Evolutionary conservation across 2,329 filamentous ascomycete species (phyloP).

Genomic region (Beauveria varroae): DNA sequence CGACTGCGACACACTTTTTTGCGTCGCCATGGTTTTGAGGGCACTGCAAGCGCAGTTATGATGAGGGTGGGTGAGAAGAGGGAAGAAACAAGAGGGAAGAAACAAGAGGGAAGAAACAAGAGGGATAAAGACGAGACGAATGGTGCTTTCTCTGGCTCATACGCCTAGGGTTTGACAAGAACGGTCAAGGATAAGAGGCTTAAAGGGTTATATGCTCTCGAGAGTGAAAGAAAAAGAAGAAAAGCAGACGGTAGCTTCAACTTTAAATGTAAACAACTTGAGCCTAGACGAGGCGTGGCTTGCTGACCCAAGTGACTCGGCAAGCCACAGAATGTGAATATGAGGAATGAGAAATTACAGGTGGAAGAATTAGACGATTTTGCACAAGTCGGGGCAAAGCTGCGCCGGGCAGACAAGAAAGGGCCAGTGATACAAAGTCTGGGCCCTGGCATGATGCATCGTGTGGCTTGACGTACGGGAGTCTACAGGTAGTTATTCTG

Average conservation of each 20-base stretch:
- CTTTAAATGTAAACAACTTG: no score
- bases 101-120: not conserved
- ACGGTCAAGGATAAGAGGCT: no score
- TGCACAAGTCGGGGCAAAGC: not conserved
- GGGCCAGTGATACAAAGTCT: not conserved
- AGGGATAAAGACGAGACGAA: no score
- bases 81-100: not conserved
- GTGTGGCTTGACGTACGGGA: not conserved
- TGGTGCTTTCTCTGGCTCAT: no score
- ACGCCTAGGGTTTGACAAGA: no score
- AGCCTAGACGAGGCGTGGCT: no score
- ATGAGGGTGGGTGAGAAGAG: not conserved
- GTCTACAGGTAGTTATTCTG: not conserved
- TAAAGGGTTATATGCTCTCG: no score
- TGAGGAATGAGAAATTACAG: not conserved
- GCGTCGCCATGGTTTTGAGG: not conserved
- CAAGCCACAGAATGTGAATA: not conserved
- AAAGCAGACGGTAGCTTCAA: no score
- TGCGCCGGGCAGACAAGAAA: not conserved
- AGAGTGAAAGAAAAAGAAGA: no score
- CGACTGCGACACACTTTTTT: conserved; percentile 1
- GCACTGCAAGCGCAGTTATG: not conserved
- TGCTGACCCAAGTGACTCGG: not conserved
- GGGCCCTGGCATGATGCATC: not conserved
- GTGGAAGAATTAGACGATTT: not conserved